Evolutionary conservation across 768 basidiomycete species (phyloP), one percentile per base, ranked within the genome.

Genomic region (Auriscalpium orientale): DNA sequence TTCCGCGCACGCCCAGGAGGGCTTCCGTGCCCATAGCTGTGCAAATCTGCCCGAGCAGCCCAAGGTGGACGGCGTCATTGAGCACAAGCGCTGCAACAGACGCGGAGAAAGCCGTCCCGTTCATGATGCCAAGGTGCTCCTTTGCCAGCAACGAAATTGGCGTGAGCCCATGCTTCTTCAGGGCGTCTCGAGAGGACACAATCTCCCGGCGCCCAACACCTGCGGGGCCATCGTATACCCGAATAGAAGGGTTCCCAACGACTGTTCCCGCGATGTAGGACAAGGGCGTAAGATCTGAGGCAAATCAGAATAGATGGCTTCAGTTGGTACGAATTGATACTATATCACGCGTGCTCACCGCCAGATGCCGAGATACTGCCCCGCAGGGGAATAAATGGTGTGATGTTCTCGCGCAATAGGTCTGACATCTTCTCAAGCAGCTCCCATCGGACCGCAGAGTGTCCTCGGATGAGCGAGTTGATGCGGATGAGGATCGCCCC

Each of bases 21-120:
- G 90, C 91, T 67, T 94, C 91, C 5, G 85, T 81, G 15, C 90
- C 89, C 79, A 94, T 79, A 1, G 91, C 91, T 0, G 91, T 93
- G 62, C 83, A 79, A 7, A 86, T 79, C 76, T 90, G 79, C 12
- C 86, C 76, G 18, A 88, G 74, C 21, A 89, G 69, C 9, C 79
- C 79, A 37, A 88, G 72, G 56, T 85, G 84, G 37, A 83, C 79
- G 16, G 88, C 83, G 49, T 89, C 87, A 61, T 83, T 79, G 53
- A 91, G 70, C 9, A 85, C 88, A 15, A 94, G 76, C 8, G 85
- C 76, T 4, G 82, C 87, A n/a, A 90, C 80, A 8, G 88, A 83
- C 0, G 91, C 83, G 36, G 86, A 88, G 70, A 91, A 91, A 0
- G 89, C 88, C 1, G 91, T 91, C 50, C 91, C 92, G 66, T 94